phyloP scores from a whole-genome alignment of 192 early-diverging fungal genomes.

The Martensiomyces pterosporus region DNA sequence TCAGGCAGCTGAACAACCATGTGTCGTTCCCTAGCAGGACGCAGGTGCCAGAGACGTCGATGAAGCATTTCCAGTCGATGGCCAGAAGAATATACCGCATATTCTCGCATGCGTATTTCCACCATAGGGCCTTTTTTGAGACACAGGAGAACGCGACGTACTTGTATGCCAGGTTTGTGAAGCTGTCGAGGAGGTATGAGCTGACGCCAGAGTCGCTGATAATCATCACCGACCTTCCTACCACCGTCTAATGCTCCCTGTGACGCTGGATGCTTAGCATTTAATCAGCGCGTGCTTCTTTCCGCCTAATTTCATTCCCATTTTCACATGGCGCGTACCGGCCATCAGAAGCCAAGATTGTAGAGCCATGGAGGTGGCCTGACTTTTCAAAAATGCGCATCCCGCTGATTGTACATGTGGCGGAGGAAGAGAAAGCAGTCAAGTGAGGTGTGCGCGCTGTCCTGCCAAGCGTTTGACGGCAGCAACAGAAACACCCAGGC shows the following conservation, averaged over 20 bases:
- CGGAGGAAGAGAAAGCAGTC: no score
- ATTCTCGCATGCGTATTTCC: constrained; percentile 93
- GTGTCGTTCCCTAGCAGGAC: constrained; percentile 75
- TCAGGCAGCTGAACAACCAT: constrained; percentile 68
- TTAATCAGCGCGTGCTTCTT: no score
- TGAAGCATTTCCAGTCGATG: constrained; percentile 86
- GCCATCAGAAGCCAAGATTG: no score
- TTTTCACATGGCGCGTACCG: no score
- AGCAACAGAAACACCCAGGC: no score
- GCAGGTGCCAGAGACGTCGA: constrained; percentile 59
- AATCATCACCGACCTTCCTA: constrained; percentile 60
- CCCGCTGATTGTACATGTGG: no score
- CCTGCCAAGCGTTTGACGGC: no score
- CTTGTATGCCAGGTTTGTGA: constrained; percentile 70
- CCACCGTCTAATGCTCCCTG: constrained; percentile 19
- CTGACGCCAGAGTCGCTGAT: constrained; percentile 66
- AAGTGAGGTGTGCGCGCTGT: no score
- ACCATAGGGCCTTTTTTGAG: constrained; percentile 87
- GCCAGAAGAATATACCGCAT: constrained; percentile 92
- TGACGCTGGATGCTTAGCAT: no score
- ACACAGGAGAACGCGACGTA: constrained; percentile 74
- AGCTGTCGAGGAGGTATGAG: constrained; percentile 58
- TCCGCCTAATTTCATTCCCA: no score
- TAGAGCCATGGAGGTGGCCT: no score
- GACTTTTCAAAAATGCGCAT: neutral